Conservation (phyloP, 2,329 filamentous ascomycete species). For the Alternaria ventricosa region DNA sequence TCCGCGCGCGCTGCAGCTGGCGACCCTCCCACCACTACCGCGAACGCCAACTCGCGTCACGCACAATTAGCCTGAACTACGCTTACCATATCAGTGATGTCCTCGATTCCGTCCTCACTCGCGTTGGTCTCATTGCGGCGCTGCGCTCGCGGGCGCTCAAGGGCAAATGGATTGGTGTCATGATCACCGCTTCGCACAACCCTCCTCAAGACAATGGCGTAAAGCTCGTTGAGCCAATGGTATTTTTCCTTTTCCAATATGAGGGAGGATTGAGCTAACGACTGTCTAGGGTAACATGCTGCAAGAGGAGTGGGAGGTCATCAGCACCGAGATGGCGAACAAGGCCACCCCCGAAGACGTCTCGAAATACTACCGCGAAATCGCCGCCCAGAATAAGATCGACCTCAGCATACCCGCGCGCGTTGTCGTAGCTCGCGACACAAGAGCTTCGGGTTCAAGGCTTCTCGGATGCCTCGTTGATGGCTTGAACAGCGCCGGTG, state of each 20-base stretch:
- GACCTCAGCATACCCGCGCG: constrained; percentile 72
- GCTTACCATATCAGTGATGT: constrained; percentile 65
- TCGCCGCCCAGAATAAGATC: constrained; percentile 66
- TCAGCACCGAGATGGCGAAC: constrained; percentile 90
- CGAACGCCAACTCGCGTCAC: background rate
- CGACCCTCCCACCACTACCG: background rate
- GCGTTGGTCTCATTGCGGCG: constrained; percentile 86
- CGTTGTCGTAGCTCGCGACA: constrained; percentile 91
- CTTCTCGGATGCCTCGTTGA: constrained; percentile 81
- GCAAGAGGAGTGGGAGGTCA: constrained; percentile 85
- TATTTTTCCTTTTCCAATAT: constrained; percentile 39
- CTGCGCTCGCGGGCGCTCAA: constrained; percentile 89
- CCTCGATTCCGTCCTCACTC: constrained; percentile 90
- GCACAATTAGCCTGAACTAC: constrained; percentile 24
- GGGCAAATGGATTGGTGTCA: constrained; percentile 89
- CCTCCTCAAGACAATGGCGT: constrained; percentile 70
- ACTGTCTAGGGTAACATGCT: constrained; percentile 79
- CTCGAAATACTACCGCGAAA: constrained; percentile 74
- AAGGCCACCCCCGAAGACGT: constrained; percentile 76
- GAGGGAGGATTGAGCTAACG: constrained; percentile 19
- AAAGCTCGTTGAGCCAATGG: constrained; percentile 90
- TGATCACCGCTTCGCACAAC: constrained; percentile 72
- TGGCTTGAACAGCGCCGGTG: constrained; percentile 76
- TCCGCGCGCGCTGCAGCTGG: background rate
- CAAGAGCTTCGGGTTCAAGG: constrained; percentile 85